Evolutionary conservation across 2,329 filamentous ascomycete genomes (phyloP), one percentile per base, ranked within the genome.

Genomic region (Stachybotrys elegans): DNA sequence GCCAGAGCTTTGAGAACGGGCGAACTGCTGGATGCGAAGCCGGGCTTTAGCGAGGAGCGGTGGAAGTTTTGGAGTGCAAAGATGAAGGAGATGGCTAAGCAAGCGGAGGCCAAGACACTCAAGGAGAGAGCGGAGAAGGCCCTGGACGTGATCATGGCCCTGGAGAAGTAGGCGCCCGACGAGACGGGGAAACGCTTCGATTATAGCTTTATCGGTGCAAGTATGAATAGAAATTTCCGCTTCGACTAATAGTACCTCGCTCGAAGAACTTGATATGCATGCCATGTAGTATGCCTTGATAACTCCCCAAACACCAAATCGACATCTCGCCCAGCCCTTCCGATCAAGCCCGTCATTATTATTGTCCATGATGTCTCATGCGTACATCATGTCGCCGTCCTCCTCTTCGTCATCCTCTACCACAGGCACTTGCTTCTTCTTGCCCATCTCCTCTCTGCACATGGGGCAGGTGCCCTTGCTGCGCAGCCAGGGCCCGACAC

Each of bases 401-500:
- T 79, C 75, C 16, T 78, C 74, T 0, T 68, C 68, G 3, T 75
- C 72, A 2, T 75, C 72, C 22, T 70, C 66, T 14, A 66, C 63
- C 12, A 67, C 59, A 16, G 67, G 65, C n/a, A 62, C 57, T 46
- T 70, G 66, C 57, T 69, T 68, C 69, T 78, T 79, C 68, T 75
- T 73, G 23, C 68, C 72, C 63, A 84, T 62, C 55, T 81, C 78
- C 58, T 76, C 72, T 47, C 81, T 66, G 59, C 81, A 83, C 66
- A 84, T 68, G 31, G 81, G 81, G 58, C 81, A 84, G 23, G 71
- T 82, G 29, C 81, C 81, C 62, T 84, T 81, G 54, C 77, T 73
- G 59, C 73, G 66, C 58, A 85, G 59, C 81, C 81, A 85, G 6
- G 81, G 81, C 4, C 73, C 76, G 2, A 84, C 79, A 54, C 81